Evolutionary conservation across 2,329 filamentous ascomycete genomes (phyloP), one percentile per base, ranked within the genome.

Genomic region (Bipolaris gigantea): DNA sequence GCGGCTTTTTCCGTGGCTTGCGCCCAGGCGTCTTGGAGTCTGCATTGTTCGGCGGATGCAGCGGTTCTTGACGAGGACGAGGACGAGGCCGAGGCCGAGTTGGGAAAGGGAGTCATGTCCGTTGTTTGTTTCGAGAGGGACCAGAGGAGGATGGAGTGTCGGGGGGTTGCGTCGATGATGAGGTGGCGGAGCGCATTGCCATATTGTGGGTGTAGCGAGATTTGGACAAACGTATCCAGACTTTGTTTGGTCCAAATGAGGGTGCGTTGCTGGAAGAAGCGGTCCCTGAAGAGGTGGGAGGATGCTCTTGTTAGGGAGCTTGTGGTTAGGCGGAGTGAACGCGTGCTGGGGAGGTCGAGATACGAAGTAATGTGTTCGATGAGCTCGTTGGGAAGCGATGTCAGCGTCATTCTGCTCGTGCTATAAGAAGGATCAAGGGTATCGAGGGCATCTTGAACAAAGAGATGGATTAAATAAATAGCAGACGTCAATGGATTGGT

Each of bases 111-210:
- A 4, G 49, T 38, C 6, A 49, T 55, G 19, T 63, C 57, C 15
- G 49, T 42, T 5, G 50, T 45, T n/a, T 42, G 47, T 30, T 55
- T 57, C 19, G 53, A 53, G 18, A 64, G 41, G 25, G 61, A 53
- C 69, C 67, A 71, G 3, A 69, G 44, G 11, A 33, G 36, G 8
- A 68, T 65, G 0, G 65, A 61, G 38, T 66, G 55, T 8, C 53
- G 39, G 0, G 70, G 70, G 6, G 70, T 71, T 2, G 67, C 63
- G 39, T 71, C 65, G 15, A 72, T 60, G 33, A 63, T 46, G 6
- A 71, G 60, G 23, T 63, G 43, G 2, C 54, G 60, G 2, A 71
- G 41, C 13, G 51, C 48, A 35, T 35, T 16, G 13, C 62, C 62
- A 30, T 69, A 63, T 11, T 48, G n/a, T 5, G 47, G 10, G 44